phyloP scores from a whole-genome alignment of 148 eudicot species.

The Bassia scoparia region DNA sequence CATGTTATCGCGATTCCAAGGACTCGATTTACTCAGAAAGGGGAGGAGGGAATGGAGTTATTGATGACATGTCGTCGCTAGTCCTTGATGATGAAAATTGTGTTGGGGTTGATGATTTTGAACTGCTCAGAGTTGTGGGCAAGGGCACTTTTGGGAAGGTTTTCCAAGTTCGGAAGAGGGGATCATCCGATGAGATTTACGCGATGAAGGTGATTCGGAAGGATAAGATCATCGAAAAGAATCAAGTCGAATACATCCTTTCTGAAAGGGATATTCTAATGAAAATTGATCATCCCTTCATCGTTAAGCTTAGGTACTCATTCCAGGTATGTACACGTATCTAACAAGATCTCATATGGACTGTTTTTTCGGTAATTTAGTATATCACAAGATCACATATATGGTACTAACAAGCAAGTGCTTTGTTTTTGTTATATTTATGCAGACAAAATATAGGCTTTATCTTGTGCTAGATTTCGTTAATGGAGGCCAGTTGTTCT shows the following conservation, averaged over 20 bases:
- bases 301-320: constrained; percentile 43
- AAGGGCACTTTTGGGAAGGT: constrained; percentile 45
- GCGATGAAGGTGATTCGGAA: constrained; percentile 54
- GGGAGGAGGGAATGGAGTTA: neutral
- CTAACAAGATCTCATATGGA: too few species aligned
- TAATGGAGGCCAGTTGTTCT: constrained; percentile 54
- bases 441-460: constrained; percentile 50
- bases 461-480: constrained; percentile 52
- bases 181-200: constrained; percentile 31
- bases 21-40: constrained; percentile 6
- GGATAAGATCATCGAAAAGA: constrained; percentile 37
- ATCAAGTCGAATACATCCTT: constrained; percentile 39
- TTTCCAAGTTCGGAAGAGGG: constrained; percentile 38
- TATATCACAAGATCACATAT: too few species aligned
- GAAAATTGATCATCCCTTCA: constrained; percentile 50
- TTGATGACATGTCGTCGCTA: neutral
- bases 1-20: constrained; percentile 10
- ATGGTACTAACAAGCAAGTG: neutral
- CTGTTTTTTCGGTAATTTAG: too few species aligned
- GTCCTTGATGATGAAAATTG: neutral
- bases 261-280: constrained; percentile 44
- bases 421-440: neutral
- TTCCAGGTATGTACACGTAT: constrained; percentile 40
- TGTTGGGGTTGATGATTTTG: constrained; percentile 39
- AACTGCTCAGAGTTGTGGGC: constrained; percentile 46